phyloP scores from a whole-genome alignment of 2,329 filamentous ascomycete species.

The Trichoderma harzianum region DNA sequence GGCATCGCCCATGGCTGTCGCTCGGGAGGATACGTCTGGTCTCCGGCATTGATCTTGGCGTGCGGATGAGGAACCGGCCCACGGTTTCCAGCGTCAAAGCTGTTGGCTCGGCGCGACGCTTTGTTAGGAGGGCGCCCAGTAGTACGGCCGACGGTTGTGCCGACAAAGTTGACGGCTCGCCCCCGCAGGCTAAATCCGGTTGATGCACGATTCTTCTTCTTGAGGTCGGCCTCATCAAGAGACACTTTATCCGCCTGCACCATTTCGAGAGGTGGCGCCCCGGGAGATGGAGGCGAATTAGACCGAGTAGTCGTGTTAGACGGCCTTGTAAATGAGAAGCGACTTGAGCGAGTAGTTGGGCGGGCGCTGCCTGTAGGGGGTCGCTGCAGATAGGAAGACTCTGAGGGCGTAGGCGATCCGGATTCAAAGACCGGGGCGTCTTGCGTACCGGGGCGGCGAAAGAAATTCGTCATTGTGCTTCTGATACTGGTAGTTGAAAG shows the following conservation, averaged over 20 bases:
- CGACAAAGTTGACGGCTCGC: slow-evolving; percentile 47
- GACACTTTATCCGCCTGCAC: slow-evolving; percentile 27
- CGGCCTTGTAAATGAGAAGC: slow-evolving; percentile 47
- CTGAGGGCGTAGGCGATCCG: slow-evolving; percentile 22
- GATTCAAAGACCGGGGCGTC: slow-evolving; percentile 24
- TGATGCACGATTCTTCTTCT: slow-evolving; percentile 46
- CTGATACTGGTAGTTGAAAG: slow-evolving; percentile 44
- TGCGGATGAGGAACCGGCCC: slow-evolving; percentile 23
- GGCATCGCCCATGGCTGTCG: slow-evolving; percentile 57
- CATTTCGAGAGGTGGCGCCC: slow-evolving; percentile 44
- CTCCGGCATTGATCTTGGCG: slow-evolving; percentile 20
- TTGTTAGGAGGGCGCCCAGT: slow-evolving; percentile 24
- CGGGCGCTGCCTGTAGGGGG: slow-evolving; percentile 29
- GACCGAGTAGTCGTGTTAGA: slow-evolving; percentile 46
- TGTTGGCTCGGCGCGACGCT: slow-evolving; percentile 41
- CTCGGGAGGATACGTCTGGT: slow-evolving; percentile 36
- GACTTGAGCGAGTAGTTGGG: slow-evolving; percentile 29
- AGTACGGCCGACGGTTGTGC: slow-evolving; percentile 26
- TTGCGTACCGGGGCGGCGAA: slow-evolving; percentile 42
- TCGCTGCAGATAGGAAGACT: slow-evolving; percentile 25
- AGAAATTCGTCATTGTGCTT: slow-evolving; percentile 49
- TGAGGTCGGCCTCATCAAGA: slow-evolving; percentile 41
- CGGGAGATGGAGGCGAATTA: slow-evolving; percentile 50
- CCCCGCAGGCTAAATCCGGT: slow-evolving; percentile 50
- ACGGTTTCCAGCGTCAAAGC: slow-evolving; percentile 43